A percentile compares a stretch with the other conserved stretches of the same genome.
phyloP scores from a whole-genome alignment of 768 basidiomycete genomes.

The Macrolepiota albuminosa region DNA sequence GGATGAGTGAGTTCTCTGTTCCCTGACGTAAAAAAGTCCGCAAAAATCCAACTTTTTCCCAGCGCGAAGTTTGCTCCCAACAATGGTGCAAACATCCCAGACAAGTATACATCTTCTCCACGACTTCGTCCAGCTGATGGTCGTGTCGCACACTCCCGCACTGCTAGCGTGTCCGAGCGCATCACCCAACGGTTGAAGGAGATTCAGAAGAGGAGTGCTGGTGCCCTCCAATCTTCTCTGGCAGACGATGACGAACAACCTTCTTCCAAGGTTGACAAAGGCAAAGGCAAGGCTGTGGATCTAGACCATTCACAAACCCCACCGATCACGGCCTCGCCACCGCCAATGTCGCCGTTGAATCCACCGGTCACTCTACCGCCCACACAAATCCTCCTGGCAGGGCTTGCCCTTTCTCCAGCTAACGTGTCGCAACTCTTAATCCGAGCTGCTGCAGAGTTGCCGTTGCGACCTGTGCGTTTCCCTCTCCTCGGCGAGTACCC shows the following conservation, averaged over 20 bases:
- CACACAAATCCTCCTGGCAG: slow-evolving; percentile 67
- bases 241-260: slow-evolving; percentile 30
- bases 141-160: slow-evolving; percentile 53
- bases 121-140: slow-evolving; percentile 55
- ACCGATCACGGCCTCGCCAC: slow-evolving; percentile 46
- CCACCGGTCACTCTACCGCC: slow-evolving; percentile 38
- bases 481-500: slow-evolving; percentile 81
- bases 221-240: slow-evolving; percentile 27
- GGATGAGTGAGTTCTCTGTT: slow-evolving; percentile 69
- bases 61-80: slow-evolving; percentile 89
- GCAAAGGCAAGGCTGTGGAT: slow-evolving; percentile 66
- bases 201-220: slow-evolving; percentile 57
- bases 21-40: neutral
- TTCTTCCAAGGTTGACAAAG: slow-evolving; percentile 71
- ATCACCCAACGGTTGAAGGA: slow-evolving; percentile 80
- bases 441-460: slow-evolving; percentile 69
- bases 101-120: slow-evolving; percentile 83
- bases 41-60: slow-evolving; percentile 2
- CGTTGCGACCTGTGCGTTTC: slow-evolving; percentile 66
- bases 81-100: slow-evolving; percentile 38
- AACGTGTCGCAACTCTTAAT: slow-evolving; percentile 66
- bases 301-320: slow-evolving; percentile 23
- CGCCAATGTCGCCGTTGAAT: slow-evolving; percentile 57
- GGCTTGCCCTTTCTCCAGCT: slow-evolving; percentile 60
- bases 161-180: slow-evolving; percentile 81